Conservation (phyloP, 164 flowering plant species). For the Nymphaea colorata region DNA sequence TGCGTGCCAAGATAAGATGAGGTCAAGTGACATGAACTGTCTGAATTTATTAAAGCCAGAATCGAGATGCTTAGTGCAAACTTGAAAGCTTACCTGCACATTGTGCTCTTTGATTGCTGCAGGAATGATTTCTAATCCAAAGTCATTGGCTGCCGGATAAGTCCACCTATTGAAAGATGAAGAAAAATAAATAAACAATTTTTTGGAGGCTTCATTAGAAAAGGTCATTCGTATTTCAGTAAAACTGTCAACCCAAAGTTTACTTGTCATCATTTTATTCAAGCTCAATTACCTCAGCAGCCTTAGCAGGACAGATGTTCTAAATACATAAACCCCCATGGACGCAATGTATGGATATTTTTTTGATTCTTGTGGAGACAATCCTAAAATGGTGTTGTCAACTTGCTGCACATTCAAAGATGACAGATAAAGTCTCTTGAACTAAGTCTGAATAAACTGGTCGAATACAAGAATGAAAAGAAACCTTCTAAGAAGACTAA, state of each 20-base stretch:
- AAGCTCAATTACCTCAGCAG: slow-evolving; percentile 28
- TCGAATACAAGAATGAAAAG: background rate
- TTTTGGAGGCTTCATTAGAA: too few species aligned
- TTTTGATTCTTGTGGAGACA: slow-evolving; percentile 56
- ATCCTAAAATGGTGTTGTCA: slow-evolving; percentile 63
- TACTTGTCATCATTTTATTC: background rate
- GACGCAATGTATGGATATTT: slow-evolving; percentile 82
- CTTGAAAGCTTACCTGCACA: slow-evolving; percentile 41
- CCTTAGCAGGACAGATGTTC: slow-evolving; percentile 58
- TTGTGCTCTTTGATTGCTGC: slow-evolving; percentile 61
- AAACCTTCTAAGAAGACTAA: background rate
- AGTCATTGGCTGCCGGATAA: slow-evolving; percentile 85
- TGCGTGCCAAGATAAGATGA: background rate
- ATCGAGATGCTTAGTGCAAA: background rate
- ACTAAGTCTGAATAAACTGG: background rate
- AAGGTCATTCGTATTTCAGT: too few species aligned
- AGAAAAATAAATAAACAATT: background rate
- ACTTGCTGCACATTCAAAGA: slow-evolving; percentile 42
- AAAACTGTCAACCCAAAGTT: too few species aligned
- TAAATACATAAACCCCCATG: slow-evolving; percentile 92
- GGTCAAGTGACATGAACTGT: too few species aligned
- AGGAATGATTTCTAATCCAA: slow-evolving; percentile 95
- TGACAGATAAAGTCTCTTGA: background rate
- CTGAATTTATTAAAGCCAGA: background rate
- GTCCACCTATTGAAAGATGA: slow-evolving; percentile 25